Percentiles rank a stretch among this genome's conserved stretches.
Evolutionary conservation across 805 yeast genomes (phyloP).

Genomic region (Lachancea mirantina): DNA sequence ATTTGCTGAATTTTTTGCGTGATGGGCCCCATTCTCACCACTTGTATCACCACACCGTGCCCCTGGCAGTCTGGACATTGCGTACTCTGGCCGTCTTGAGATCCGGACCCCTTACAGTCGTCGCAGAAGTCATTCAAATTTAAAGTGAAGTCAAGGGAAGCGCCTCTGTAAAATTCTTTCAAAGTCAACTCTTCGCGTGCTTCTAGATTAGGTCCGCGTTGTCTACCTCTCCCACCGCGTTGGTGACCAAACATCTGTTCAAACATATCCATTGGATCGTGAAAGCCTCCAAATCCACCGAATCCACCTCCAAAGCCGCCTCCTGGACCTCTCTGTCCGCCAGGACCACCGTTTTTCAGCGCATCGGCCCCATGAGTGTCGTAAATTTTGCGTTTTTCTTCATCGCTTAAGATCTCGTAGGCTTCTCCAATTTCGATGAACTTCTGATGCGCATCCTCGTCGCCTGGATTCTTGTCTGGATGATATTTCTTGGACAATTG

Average conservation of each 20-base stretch:
- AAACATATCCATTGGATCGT: constrained; percentile 32
- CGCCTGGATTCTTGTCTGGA: constrained; percentile 87
- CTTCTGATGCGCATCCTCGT: constrained; percentile 74
- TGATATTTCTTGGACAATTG: constrained; percentile 77
- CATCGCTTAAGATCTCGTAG: constrained; percentile 72
- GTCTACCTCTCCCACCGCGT: constrained; percentile 42
- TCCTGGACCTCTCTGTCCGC: constrained; percentile 36
- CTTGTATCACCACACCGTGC: constrained; percentile 55
- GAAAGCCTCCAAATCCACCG: constrained; percentile 30
- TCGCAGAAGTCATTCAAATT: constrained; percentile 70
- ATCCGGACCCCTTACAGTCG: constrained; percentile 77
- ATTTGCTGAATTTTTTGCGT: constrained; percentile 72
- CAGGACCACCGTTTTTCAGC: constrained; percentile 49
- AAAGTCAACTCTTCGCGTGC: constrained; percentile 51
- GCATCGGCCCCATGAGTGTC: constrained; percentile 78
- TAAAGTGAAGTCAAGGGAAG: constrained; percentile 49
- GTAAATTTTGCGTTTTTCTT: constrained; percentile 59
- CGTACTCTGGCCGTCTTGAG: constrained; percentile 66
- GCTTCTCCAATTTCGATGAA: constrained; percentile 93
- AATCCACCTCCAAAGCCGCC: constrained; percentile 31
- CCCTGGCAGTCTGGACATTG: constrained; percentile 70
- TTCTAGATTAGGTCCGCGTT: constrained; percentile 56
- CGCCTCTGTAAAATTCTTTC: constrained; percentile 67
- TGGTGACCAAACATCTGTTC: constrained; percentile 32
- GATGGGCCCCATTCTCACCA: constrained; percentile 82